Base-by-base conservation (phyloP, 2,329 filamentous ascomycete species). In the Madurella mycetomatis region DNA sequence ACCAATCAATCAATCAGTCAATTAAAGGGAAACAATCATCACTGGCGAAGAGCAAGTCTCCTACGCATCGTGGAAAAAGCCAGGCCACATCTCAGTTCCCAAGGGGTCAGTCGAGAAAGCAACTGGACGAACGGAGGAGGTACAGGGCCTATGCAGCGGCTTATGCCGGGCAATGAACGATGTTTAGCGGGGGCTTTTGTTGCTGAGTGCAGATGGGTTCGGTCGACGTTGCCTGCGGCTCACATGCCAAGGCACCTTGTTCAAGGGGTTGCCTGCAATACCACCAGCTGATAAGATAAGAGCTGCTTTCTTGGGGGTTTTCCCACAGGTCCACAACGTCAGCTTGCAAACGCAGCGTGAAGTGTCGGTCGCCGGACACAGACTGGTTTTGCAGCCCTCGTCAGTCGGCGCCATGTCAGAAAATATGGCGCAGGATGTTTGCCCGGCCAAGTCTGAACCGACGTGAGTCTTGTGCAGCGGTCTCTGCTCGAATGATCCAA, bases 401-500 rank as follows among this genome's bases (percentile, higher is more conserved):
- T 51, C 30, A 47, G 5, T 18, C 17, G 25, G 9, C 18, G 9
- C 7, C 37, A 32, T 30, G 30, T 30, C 18, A 47, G 39, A 40
- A 45, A 64, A 55, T 40, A 76, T 77, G 75, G 63, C 69, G 48
- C 63, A 65, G 47, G 72, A 75, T 53, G 68, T 68, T 44, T 79
- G 76, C 59, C 73, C 75, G 11, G 61, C 66, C 31, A 63, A 67
- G 58, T 61, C 70, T 34, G 77, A 79, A 63, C 75, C 76, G 48
- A 73, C 77, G 77, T 78, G 57, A 69, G 75, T 70, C 19, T n/a
- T 46, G 11, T 18, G 17, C 11, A 9, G 8, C 30, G 16, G 11
- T 17, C 18, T n/a, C 8, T 25, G 7, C 25, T 51, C 9, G 8
- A 13, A 19, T 2, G 4, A 12, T 18, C 12, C 16, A 32, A 42